phyloP scores from a whole-genome alignment of 2,329 filamentous ascomycete genomes.

The Alternaria arborescens region DNA sequence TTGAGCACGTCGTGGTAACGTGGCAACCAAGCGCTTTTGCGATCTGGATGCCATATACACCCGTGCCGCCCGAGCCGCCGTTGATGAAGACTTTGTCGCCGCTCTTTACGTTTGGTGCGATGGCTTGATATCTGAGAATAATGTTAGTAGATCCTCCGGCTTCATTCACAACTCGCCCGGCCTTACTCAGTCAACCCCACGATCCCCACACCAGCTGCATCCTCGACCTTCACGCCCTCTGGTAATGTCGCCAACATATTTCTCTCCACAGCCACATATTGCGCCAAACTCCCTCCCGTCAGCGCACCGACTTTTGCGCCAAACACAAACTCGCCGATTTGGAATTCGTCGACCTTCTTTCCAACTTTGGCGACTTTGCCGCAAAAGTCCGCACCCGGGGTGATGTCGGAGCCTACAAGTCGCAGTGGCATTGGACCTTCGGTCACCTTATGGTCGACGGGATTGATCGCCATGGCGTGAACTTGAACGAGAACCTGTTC shows the following conservation, averaged over 20 bases:
- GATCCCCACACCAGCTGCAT: slow-evolving; percentile 49
- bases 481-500: slow-evolving; percentile 65
- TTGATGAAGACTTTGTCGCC: slow-evolving; percentile 69
- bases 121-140: slow-evolving; percentile 37
- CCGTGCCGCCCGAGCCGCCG: slow-evolving; percentile 69
- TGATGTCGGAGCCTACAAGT: slow-evolving; percentile 49
- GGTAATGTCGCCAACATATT: slow-evolving; percentile 35
- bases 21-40: slow-evolving; percentile 68
- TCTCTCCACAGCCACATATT: slow-evolving; percentile 47
- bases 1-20: slow-evolving; percentile 68
- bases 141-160: background rate
- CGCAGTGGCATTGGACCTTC: slow-evolving; percentile 55
- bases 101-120: slow-evolving; percentile 49
- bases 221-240: slow-evolving; percentile 37
- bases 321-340: slow-evolving; percentile 53
- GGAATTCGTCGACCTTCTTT: slow-evolving; percentile 35
- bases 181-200: slow-evolving; percentile 51
- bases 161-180: background rate
- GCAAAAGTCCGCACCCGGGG: slow-evolving; percentile 61
- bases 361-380: slow-evolving; percentile 58
- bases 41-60: slow-evolving; percentile 69
- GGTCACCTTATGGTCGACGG: slow-evolving; percentile 70
- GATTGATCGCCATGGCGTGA: slow-evolving; percentile 64
- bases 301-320: slow-evolving; percentile 44
- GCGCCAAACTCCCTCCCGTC: slow-evolving; percentile 48